Percentiles rank a stretch among this genome's conserved stretches.
Evolutionary conservation across 495 filamentous ascomycete genomes (phyloP).

Genomic region (Thozetella sp.): DNA sequence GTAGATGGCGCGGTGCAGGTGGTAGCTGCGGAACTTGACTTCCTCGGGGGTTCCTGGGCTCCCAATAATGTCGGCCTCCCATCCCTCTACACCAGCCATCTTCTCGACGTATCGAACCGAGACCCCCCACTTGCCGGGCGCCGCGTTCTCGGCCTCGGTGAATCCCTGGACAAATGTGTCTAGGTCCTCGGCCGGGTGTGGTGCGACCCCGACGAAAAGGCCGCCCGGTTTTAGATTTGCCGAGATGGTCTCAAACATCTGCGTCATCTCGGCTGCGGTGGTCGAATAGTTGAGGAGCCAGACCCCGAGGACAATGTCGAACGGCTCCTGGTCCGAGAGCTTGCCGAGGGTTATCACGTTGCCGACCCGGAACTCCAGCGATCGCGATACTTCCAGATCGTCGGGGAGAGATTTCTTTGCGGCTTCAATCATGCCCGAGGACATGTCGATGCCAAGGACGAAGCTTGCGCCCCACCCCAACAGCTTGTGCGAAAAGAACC

Average conservation of each 20-base stretch:
- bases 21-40: conserved; percentile 19
- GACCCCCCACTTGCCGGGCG: conserved; percentile 11
- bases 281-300: conserved; percentile 43
- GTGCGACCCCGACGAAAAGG: conserved; percentile 31
- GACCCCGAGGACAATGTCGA: conserved; percentile 35
- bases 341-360: conserved; percentile 6
- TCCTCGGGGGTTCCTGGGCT: conserved; percentile 8
- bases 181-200: conserved; percentile 11
- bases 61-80: conserved; percentile 7
- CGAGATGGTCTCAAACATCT: conserved; percentile 32
- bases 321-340: conserved; percentile 25
- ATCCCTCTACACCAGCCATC: conserved; percentile 15
- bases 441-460: conserved; percentile 35
- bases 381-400: background rate
- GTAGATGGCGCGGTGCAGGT: conserved; percentile 16
- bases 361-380: conserved; percentile 7
- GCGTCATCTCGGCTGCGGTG: conserved; percentile 18
- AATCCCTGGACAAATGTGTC: conserved; percentile 5
- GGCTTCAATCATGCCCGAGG: conserved; percentile 25
- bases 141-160: background rate
- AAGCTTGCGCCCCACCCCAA: conserved; percentile 13
- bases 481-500: conserved; percentile 8
- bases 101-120: conserved; percentile 8
- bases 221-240: conserved; percentile 33
- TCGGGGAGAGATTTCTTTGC: conserved; percentile 11